Percentiles rank a stretch among this genome's conserved stretches.
These are phyloP conservation scores for Holtermannia corniformis DNA, from an alignment of 768 basidiomycete genomes.

Conservation along the genomic window DNA sequence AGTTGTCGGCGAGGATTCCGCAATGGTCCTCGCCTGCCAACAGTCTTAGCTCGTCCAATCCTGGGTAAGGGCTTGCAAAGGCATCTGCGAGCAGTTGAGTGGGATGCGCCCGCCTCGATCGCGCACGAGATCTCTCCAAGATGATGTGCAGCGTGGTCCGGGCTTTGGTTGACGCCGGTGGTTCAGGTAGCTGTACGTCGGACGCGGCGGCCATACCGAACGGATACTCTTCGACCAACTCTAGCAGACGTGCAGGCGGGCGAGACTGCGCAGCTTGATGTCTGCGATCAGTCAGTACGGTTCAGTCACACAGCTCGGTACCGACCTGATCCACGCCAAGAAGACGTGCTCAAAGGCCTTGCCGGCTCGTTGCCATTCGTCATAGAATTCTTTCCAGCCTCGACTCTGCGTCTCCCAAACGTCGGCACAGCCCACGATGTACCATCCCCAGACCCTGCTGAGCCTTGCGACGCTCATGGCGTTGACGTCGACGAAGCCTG, in stretches of 20 bases:
- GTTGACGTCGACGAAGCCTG: slow-evolving; percentile 11
- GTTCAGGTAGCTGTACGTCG: slow-evolving; percentile 6
- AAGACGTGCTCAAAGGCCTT: slow-evolving; percentile 19
- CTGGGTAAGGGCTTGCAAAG: neutral
- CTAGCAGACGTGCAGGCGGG: slow-evolving; percentile 14
- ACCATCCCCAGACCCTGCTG: slow-evolving; percentile 19
- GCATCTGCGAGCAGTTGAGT: neutral
- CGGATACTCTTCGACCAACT: slow-evolving; percentile 21
- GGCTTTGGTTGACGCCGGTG: slow-evolving; percentile 16
- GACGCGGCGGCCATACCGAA: slow-evolving; percentile 11
- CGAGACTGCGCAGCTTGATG: slow-evolving; percentile 14
- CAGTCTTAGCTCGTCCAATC: neutral
- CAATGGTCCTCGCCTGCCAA: neutral
- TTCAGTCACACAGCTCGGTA: neutral
- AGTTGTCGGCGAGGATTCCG: neutral
- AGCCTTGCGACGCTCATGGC: slow-evolving; percentile 12
- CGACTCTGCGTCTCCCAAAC: too few relatives aligned
- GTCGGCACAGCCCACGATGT: slow-evolving; percentile 7
- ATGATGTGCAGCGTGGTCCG: slow-evolving; percentile 16
- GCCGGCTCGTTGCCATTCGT: slow-evolving; percentile 17
- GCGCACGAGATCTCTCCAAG: neutral
- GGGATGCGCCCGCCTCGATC: neutral
- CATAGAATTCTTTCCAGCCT: slow-evolving; percentile 25
- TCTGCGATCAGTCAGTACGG: slow-evolving; percentile 6
- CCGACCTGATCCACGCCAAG: slow-evolving; percentile 31